Evolutionary conservation across 2,329 filamentous ascomycete genomes (phyloP).

Genomic region (Samsoniella hepiali): DNA sequence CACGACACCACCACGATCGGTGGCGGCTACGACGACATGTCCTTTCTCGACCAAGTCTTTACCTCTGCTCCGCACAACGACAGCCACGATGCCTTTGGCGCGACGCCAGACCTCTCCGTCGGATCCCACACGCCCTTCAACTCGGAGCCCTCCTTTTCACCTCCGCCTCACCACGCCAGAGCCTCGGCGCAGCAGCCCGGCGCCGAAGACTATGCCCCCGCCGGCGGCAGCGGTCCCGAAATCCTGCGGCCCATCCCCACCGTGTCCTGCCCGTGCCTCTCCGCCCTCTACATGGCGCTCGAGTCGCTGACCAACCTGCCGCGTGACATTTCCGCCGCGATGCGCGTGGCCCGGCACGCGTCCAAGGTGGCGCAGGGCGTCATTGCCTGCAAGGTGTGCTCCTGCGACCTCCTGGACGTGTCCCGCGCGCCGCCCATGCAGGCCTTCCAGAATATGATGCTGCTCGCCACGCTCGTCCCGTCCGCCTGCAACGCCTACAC

Average conservation of each 20-base stretch:
- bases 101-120: conserved; percentile 12
- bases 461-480: conserved; percentile 55
- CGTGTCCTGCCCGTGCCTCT: conserved; percentile 46
- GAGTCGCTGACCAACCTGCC: conserved; percentile 49
- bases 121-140: conserved; percentile 11
- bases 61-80: background rate
- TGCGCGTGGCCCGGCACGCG: conserved; percentile 47
- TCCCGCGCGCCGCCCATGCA: conserved; percentile 42
- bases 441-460: conserved; percentile 56
- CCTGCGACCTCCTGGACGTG: conserved; percentile 34
- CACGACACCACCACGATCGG: background rate
- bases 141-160: conserved; percentile 12
- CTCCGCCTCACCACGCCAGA: background rate
- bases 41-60: conserved; percentile 4
- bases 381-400: conserved; percentile 51
- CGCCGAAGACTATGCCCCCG: background rate
- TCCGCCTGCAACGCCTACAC: conserved; percentile 57
- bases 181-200: background rate
- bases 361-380: conserved; percentile 48
- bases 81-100: background rate
- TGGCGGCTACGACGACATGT: conserved; percentile 1
- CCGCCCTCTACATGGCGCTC: conserved; percentile 48
- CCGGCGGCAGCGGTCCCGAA: background rate
- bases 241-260: conserved; percentile 28
- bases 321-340: conserved; percentile 42